phyloP scores from a whole-genome alignment of 495 filamentous ascomycete species.

The Glarea lozoyensis region DNA sequence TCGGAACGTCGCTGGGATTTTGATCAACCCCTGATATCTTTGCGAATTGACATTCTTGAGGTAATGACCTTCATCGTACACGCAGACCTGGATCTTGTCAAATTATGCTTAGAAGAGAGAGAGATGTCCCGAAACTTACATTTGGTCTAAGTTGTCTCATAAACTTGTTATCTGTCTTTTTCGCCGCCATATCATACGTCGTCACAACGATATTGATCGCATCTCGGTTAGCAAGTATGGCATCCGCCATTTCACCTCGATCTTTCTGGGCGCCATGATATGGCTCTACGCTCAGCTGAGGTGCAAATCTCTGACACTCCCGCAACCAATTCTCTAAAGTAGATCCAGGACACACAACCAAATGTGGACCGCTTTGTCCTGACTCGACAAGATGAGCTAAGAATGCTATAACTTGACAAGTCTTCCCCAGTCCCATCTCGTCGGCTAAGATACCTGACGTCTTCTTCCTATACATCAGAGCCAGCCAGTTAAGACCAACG shows the following conservation, averaged over 20 bases:
- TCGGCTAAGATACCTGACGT: constrained; percentile 88
- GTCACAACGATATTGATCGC: constrained; percentile 81
- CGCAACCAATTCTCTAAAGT: constrained; percentile 92
- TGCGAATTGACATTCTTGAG: constrained; percentile 79
- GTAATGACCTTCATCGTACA: constrained; percentile 90
- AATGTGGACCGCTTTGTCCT: constrained; percentile 62
- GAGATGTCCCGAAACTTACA: constrained; percentile 21
- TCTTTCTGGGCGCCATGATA: constrained; percentile 68
- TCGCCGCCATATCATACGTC: constrained; percentile 70
- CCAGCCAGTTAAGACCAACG: constrained; percentile 90
- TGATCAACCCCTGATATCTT: constrained; percentile 70
- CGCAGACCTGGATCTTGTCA: constrained; percentile 42
- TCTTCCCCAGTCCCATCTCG: constrained; percentile 98
- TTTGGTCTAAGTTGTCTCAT: constrained; percentile 51
- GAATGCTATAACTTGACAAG: constrained; percentile 91
- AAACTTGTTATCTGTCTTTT: constrained; percentile 59
- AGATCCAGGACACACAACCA: constrained; percentile 85
- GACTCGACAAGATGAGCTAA: constrained; percentile 70
- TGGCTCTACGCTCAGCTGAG: constrained; percentile 59
- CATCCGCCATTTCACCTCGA: constrained; percentile 53
- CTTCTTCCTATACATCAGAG: constrained; percentile 64
- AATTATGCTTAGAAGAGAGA: constrained; percentile 1
- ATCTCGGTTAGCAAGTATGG: constrained; percentile 51
- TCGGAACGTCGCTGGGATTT: constrained; percentile 67
- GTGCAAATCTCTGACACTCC: constrained; percentile 85